Conservation (phyloP, 2,329 filamentous ascomycete species). For the Beauveria asiatica region DNA sequence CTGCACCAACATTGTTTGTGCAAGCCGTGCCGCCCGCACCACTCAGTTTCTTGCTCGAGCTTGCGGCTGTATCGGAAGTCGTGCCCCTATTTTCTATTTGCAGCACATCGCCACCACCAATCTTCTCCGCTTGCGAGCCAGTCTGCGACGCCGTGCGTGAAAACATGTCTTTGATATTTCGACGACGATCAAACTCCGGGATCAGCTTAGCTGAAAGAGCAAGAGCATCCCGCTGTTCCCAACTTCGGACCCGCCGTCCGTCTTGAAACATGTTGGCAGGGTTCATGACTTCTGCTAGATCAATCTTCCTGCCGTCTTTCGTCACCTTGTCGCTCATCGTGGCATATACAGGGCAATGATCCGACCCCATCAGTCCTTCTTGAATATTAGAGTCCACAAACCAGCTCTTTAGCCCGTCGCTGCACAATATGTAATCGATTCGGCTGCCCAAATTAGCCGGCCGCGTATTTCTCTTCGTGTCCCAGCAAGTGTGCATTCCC, state of each 20-base stretch:
- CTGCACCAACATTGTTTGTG: not conserved
- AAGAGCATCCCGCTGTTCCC: conserved; percentile 57
- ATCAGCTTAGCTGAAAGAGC: conserved; percentile 74
- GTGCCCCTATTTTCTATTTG: not conserved
- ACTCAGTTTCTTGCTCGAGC: not conserved
- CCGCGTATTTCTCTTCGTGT: conserved; percentile 89
- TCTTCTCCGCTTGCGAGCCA: not conserved
- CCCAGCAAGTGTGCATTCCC: conserved; percentile 98
- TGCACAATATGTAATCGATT: conserved; percentile 91
- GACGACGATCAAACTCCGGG: conserved; percentile 76
- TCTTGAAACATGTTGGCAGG: conserved; percentile 60
- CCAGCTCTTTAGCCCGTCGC: conserved; percentile 69
- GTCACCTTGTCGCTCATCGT: conserved; percentile 56
- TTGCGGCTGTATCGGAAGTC: not conserved
- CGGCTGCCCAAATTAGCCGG: conserved; percentile 87
- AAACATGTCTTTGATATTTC: conserved; percentile 93
- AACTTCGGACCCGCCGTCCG: conserved; percentile 58
- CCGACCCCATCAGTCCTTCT: conserved; percentile 86
- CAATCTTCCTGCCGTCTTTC: conserved; percentile 36
- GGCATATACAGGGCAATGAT: conserved; percentile 91
- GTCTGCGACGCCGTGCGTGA: conserved; percentile 39
- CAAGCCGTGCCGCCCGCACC: not conserved
- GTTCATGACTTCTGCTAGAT: conserved; percentile 70
- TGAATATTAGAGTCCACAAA: conserved; percentile 78
- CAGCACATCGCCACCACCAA: not conserved